Base-by-base conservation (phyloP, 106 monocot species). In the Phalaenopsis aphrodite region DNA sequence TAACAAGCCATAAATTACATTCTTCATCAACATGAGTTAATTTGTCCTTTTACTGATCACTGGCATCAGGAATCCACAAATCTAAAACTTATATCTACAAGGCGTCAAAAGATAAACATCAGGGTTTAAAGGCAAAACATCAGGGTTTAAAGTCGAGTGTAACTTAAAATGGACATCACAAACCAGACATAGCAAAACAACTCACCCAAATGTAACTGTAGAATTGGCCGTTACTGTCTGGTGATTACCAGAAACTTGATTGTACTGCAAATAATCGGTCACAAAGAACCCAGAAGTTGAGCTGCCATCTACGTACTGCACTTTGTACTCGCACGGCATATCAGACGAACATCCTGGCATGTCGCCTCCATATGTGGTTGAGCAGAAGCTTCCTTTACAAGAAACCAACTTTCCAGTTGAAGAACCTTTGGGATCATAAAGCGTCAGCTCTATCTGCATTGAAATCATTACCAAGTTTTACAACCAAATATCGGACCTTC, bases 251-350 rank as follows among this genome's bases (percentile, higher is more conserved):
- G 87, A 57, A 23, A 93, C 88, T 78, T 91, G 84, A 45, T 90
- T 81, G 79, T 91, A 93, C 42, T 86, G 87, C 23, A 96, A 39
- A 74, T 42, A 19, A 82, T 96, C 96, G 0, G 78, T 85, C 36
- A 93, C 85, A 75, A 86, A 96, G 69, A 74, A 88, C 6, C 95
- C 95, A 58, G 42, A 75, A 12, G 91, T 90, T 17, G 91, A 88
- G 81, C 96, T 96, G 21, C 96, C 96, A 80, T 96, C 96, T 41
- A 93, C 96, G 76, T 96, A 96, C 76, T 86, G 36, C 76, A 96
- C 85, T 19, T 78, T 87, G 77, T 91, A 96, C 46, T 87, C 79
- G 81, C 96, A 97, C 0, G 88, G 90, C 21, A 84, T 8, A 12
- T 77, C 80, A 4, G 78, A 38, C 1, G 36, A 56, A 72, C 97